Conservation (phyloP, 192 early-diverging fungal species). For the Chytriomyces sp. region DNA sequence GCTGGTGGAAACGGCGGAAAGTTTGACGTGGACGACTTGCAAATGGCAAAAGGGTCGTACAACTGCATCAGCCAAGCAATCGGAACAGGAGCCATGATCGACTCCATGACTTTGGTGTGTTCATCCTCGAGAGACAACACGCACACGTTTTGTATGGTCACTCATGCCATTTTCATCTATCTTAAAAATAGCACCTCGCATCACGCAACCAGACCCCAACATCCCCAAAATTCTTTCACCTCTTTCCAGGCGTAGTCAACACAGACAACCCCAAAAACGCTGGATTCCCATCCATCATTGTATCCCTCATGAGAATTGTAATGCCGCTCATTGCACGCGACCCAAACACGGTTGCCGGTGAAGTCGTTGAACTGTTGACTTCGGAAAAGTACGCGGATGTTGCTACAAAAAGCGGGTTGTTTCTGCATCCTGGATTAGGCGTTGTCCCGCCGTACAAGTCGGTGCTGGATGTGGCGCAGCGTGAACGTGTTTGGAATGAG, state of each 20-base stretch:
- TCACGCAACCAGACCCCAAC: conserved; percentile 4
- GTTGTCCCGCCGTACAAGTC: neutral
- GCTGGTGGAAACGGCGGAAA: conserved; percentile 16
- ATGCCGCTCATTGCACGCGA: conserved; percentile 24
- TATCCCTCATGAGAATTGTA: conserved; percentile 7
- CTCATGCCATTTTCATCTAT: neutral
- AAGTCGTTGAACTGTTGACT: conserved; percentile 10
- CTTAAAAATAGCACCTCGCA: conserved; percentile 20
- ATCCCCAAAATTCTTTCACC: conserved; percentile 32
- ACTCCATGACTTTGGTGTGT: conserved; percentile 31
- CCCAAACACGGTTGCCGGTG: conserved; percentile 18
- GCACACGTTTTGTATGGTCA: neutral
- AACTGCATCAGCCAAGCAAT: conserved; percentile 26
- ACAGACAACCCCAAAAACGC: conserved; percentile 34
- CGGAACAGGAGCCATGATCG: conserved; percentile 11
- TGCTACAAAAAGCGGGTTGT: neutral
- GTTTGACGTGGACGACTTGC: conserved; percentile 27
- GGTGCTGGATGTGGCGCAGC: neutral
- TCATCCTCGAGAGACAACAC: neutral
- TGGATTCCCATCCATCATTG: conserved; percentile 12
- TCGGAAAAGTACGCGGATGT: neutral
- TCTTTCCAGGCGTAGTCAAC: conserved; percentile 39
- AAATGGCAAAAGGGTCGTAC: conserved; percentile 19
- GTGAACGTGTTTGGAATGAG: conserved; percentile 16
- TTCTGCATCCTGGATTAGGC: conserved; percentile 23